Base-by-base conservation (phyloP, 192 early-diverging fungal genomes). In the Coemansia sp. region DNA sequence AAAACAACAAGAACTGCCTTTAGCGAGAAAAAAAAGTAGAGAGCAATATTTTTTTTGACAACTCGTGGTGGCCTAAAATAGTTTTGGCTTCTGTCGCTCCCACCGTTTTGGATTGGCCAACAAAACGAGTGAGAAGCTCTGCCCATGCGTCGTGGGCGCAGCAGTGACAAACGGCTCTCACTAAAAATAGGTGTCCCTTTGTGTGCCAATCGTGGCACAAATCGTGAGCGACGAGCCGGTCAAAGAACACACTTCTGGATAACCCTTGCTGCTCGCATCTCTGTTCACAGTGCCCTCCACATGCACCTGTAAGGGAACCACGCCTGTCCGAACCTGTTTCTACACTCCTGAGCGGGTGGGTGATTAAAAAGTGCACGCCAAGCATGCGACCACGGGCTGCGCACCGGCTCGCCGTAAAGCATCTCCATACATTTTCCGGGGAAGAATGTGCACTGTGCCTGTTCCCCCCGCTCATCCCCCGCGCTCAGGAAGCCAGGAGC, bases 1-100 rank as follows among this genome's bases (percentile, higher is more conserved):
- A 29, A 32, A 70, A 64, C 38, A 56, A 53, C 53, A 40, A 51
- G 46, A 39, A 66, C 64, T 38, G 51, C 20, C 19, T 50, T 50
- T 51, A 12, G 4, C 2, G 51, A 24, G 11, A 27, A 53, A 29
- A 15, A 15, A 29, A 53, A 53, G 51, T 13, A 53, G 51, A 53
- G 51, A 53, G 51, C 51, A 13, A 9, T 22, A 5, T 2, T 29
- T 29, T 24, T 24, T 3, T 51, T 53, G 22, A 0, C 19, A 8
- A 22, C 22, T 22, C 22, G 22, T 22, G 22, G 22, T 22, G 46
- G 13, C 42, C 42, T 39, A 65, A 65, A 65, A 65, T 51, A 65
- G 64, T 22, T 53, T 65, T 51, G 17, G n/a, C 42, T 53, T 58
- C 22, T 58, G 55, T 11, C 55, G 46, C 19, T 48, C 46, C n/a